A percentile compares a stretch with the other conserved stretches of the same genome.
Conservation (phyloP, 768 basidiomycete genomes). For the Boletus reticulatus region DNA sequence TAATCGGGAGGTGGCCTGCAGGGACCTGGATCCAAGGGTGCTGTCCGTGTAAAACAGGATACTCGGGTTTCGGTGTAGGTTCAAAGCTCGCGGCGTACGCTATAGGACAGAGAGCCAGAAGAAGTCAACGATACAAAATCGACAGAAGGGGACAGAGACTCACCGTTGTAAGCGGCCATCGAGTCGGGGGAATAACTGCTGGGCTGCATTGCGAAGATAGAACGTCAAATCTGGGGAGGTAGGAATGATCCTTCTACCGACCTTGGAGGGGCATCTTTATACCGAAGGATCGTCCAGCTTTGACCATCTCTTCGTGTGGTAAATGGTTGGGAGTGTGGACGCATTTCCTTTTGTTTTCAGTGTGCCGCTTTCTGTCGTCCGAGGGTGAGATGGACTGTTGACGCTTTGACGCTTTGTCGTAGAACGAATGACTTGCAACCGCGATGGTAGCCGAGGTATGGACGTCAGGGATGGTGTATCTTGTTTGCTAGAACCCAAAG, state of each 20-base stretch:
- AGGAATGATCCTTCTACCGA: background rate
- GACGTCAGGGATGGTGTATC: too few relatives aligned
- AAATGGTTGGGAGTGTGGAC: background rate
- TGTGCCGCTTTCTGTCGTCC: too few relatives aligned
- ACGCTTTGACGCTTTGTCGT: too few relatives aligned
- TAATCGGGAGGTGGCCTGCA: conserved; percentile 12
- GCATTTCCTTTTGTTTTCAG: background rate
- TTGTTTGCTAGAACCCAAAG: background rate
- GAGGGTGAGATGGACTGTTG: too few relatives aligned
- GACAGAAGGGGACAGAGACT: background rate
- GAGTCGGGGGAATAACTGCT: conserved; percentile 6
- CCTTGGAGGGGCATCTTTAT: conserved; percentile 3
- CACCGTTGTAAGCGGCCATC: conserved; percentile 5
- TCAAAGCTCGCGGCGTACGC: conserved; percentile 9
- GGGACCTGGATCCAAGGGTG: conserved; percentile 9
- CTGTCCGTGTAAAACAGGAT: conserved; percentile 5
- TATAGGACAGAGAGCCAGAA: background rate
- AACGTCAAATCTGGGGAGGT: background rate
- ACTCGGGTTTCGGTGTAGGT: background rate
- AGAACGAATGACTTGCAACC: too few relatives aligned
- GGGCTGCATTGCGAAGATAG: background rate
- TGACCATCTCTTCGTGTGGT: background rate
- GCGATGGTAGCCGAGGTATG: too few relatives aligned
- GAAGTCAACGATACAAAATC: background rate
- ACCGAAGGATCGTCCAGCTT: background rate